Evolutionary conservation across 352 stramenopile genomes (phyloP), one percentile per base, ranked within the genome.

Genomic region (Discostella stelligera): DNA sequence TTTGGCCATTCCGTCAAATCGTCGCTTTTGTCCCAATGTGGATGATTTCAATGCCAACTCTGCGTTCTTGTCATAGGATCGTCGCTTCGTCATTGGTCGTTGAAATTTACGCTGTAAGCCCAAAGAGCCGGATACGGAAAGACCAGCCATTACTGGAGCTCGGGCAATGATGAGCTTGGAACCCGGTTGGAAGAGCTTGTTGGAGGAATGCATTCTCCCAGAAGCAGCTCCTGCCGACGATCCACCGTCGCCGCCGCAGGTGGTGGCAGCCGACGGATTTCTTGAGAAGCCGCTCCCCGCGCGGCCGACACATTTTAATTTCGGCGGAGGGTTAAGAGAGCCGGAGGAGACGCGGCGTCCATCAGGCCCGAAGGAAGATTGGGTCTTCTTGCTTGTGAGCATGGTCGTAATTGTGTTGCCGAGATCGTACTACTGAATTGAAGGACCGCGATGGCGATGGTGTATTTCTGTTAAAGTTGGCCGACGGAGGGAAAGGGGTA

Each of bases 1-100:
- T 52, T 87, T 88, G 0, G 77, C 48, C 88, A 93, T 93, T 2
- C 88, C 88, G 70, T 89, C 82, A 49, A 85, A 80, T 46, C 84
- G 66, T 46, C 77, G 63, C 48, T 77, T 84, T 46, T 77, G 71
- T 23, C 88, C 88, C 39, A 93, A 66, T n/a, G 65, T 78, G 23
- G 53, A 78, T 8, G 16, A 30, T 49, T 72, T 79, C 7, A 93
- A 66, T 30, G 86, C 84, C 4, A 61, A 30, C 60, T 93, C 77
- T 18, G 82, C 77, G 50, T 55, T 54, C 41, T 85, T 76, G 52
- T 84, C 74, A 59, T 90, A 89, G 0, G 70, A 77, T 10, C 86
- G 74, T 25, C 86, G 82, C 78, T 85, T 85, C 3, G 74, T 75
- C 77, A 89, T 86, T 44, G 84, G 86, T 4, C 86, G 79, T 74